phyloP scores from a whole-genome alignment of 2,329 filamentous ascomycete genomes.

The Colletotrichum higginsianum region DNA sequence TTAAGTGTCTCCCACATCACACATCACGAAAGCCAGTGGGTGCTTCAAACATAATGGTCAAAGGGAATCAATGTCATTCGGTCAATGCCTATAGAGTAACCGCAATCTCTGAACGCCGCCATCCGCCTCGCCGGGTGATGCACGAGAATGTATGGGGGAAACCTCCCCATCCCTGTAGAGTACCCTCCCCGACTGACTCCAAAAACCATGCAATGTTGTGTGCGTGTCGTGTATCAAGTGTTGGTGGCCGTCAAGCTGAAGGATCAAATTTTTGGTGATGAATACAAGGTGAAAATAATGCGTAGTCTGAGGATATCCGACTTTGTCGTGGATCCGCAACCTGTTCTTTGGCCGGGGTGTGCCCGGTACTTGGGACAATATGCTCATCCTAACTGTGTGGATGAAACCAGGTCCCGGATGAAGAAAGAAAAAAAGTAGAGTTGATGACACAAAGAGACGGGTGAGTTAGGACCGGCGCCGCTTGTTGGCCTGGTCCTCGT shows the following conservation, averaged over 20 bases:
- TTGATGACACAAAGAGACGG: slow-evolving; percentile 16
- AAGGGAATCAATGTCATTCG: slow-evolving; percentile 37
- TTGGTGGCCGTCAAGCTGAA: slow-evolving; percentile 5
- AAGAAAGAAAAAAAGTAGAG: slow-evolving; percentile 1
- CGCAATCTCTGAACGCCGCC: slow-evolving; percentile 40
- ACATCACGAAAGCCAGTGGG: not conserved
- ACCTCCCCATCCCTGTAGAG: slow-evolving; percentile 24
- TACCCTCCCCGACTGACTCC: slow-evolving; percentile 36
- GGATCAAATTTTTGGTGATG: slow-evolving; percentile 22
- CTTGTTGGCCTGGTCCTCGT: slow-evolving; percentile 3
- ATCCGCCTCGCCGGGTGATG: slow-evolving; percentile 41
- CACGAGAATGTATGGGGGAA: slow-evolving; percentile 37
- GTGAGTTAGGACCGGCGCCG: slow-evolving; percentile 12
- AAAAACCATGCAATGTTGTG: slow-evolving; percentile 39
- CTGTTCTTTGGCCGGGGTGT: slow-evolving; percentile 3
- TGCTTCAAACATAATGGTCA: not conserved
- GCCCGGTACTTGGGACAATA: not conserved
- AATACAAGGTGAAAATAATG: slow-evolving; percentile 25
- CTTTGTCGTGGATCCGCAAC: slow-evolving; percentile 7
- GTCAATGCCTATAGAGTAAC: slow-evolving; percentile 38
- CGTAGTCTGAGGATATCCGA: slow-evolving; percentile 2
- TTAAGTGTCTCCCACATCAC: not conserved
- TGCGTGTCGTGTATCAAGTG: slow-evolving; percentile 22
- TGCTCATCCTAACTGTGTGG: slow-evolving; percentile 7
- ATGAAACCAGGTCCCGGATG: slow-evolving; percentile 6